Conservation (phyloP, 345 rosid species). For the Pugionium dolabratum region DNA sequence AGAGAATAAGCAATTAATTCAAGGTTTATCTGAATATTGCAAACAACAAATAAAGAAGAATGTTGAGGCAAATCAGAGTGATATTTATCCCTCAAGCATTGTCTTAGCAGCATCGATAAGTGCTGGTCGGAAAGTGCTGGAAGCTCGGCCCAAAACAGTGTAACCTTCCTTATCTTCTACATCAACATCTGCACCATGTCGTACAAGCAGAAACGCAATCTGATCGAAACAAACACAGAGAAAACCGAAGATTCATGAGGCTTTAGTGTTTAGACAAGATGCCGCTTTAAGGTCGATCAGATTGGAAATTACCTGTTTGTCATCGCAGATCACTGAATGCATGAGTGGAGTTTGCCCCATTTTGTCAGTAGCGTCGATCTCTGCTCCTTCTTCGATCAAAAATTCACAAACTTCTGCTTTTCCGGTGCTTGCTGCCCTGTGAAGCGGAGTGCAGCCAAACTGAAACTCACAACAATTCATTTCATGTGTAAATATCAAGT, state of each 20-base stretch:
- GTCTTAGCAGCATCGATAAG: constrained; percentile 75
- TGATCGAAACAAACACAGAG: constrained; percentile 29
- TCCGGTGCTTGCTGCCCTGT: constrained; percentile 88
- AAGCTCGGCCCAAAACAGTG: constrained; percentile 92
- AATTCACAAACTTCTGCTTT: constrained; percentile 70
- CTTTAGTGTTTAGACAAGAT: background rate
- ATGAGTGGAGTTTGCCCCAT: constrained; percentile 91
- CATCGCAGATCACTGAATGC: constrained; percentile 69
- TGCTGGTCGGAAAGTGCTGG: constrained; percentile 54
- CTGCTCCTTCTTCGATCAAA: constrained; percentile 91
- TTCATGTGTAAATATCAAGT: background rate
- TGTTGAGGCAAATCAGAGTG: constrained; percentile 5
- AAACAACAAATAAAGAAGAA: constrained; percentile 11
- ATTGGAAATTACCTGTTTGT: constrained; percentile 55
- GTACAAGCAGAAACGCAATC: constrained; percentile 77
- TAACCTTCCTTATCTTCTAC: constrained; percentile 91
- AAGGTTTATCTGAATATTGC: background rate
- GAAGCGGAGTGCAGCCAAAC: constrained; percentile 91
- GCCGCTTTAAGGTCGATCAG: background rate
- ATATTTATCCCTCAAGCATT: constrained; percentile 70
- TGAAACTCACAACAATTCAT: constrained; percentile 27
- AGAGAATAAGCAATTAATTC: constrained; percentile 1
- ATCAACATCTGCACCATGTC: constrained; percentile 93
- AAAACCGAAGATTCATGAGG: background rate
- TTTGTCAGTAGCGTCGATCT: constrained; percentile 70